Conservation (phyloP, 1,284 basidiomycete species). For the Tilletia indica region DNA sequence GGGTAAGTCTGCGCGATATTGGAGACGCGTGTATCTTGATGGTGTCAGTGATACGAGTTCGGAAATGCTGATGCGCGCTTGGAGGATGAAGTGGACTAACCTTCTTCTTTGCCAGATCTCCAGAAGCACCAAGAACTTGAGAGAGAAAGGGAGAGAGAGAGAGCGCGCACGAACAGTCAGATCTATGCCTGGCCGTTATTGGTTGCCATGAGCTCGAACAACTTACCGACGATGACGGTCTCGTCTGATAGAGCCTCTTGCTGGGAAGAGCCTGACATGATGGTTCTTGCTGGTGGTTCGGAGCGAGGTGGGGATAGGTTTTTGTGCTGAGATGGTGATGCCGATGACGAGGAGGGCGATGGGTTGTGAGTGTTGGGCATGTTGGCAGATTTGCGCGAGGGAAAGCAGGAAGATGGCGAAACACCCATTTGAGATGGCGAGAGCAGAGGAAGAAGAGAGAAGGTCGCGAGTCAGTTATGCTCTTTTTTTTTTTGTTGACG, state of each 20-base stretch:
- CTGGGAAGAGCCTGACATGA: slow-evolving; percentile 12
- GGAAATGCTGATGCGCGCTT: background rate
- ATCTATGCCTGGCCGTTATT: no score
- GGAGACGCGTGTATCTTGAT: background rate
- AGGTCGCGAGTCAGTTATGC: no score
- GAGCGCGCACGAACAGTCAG: background rate
- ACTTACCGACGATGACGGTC: slow-evolving; percentile 52
- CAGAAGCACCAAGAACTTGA: slow-evolving; percentile 89
- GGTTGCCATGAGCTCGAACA: background rate
- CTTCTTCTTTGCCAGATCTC: slow-evolving; percentile 99
- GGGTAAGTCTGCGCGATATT: slow-evolving; percentile 46
- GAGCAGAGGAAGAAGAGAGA: no score
- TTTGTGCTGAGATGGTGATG: no score
- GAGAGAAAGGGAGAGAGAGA: slow-evolving; percentile 5
- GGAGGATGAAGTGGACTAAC: slow-evolving; percentile 57
- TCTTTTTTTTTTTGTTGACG: no score
- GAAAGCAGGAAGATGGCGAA: no score
- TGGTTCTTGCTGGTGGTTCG: background rate
- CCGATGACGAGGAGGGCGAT: no score
- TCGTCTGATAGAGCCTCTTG: slow-evolving; percentile 36
- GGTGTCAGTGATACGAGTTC: background rate
- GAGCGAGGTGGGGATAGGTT: background rate
- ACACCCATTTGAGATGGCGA: no score
- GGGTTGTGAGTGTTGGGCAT: no score
- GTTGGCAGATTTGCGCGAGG: no score